These are phyloP conservation scores for Penicillium soppii DNA, from an alignment of 495 filamentous ascomycete species.

Conservation along the genomic window DNA sequence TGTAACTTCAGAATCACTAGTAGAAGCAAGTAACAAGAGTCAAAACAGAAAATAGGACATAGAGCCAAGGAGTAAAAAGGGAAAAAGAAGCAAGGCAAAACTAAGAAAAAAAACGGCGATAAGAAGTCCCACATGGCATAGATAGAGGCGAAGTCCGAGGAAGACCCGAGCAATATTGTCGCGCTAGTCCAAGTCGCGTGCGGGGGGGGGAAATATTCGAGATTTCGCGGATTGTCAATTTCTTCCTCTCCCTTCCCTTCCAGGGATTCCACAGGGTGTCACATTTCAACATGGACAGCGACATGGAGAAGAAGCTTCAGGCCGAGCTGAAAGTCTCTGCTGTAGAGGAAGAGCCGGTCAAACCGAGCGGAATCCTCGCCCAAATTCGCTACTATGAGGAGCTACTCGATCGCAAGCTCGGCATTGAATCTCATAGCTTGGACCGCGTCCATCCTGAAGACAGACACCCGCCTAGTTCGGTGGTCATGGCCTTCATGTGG, in stretches of 20 bases:
- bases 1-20: too few relatives aligned
- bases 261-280: background rate
- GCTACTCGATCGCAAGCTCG: slow-evolving; percentile 50
- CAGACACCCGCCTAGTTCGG: slow-evolving; percentile 24
- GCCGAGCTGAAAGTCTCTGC: slow-evolving; percentile 43
- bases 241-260: background rate
- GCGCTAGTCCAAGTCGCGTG: background rate
- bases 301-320: slow-evolving; percentile 48
- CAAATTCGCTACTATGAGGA: slow-evolving; percentile 45
- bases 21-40: too few relatives aligned
- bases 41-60: too few relatives aligned
- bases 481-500: slow-evolving; percentile 54
- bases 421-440: slow-evolving; percentile 53
- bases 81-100: background rate
- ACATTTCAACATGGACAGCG: slow-evolving; percentile 18
- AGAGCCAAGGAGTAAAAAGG: too few relatives aligned
- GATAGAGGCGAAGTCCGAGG: background rate
- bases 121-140: background rate
- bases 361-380: slow-evolving; percentile 26
- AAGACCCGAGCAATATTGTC: too few relatives aligned
- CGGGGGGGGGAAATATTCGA: background rate
- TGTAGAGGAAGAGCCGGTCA: slow-evolving; percentile 15
- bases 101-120: background rate
- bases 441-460: slow-evolving; percentile 52
- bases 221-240: background rate